Conservation (phyloP, 176 grass and related monocot genomes). For the Themeda triandra region DNA sequence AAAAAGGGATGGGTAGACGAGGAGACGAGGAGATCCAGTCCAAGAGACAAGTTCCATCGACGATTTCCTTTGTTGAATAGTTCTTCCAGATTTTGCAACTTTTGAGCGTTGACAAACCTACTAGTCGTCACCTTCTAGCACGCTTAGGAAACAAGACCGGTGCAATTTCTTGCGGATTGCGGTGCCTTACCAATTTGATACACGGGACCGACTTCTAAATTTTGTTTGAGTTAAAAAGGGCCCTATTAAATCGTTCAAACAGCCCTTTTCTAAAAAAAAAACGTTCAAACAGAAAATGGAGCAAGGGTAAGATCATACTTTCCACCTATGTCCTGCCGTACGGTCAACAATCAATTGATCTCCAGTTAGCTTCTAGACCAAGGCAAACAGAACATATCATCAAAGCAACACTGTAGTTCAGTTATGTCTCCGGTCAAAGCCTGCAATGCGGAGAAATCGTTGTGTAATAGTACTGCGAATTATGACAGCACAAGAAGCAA, state of each 20-base stretch:
- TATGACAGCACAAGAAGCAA: neutral
- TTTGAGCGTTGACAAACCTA: slow-evolving; percentile 17
- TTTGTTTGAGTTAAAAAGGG: neutral
- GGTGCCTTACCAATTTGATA: neutral
- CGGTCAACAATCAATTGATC: neutral
- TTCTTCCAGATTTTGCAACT: slow-evolving; percentile 3
- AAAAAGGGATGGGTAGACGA: neutral
- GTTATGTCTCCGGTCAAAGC: neutral
- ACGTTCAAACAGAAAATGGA: neutral
- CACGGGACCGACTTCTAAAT: neutral
- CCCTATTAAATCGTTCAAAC: slow-evolving; percentile 8
- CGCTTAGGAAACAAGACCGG: neutral
- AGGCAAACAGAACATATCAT: neutral
- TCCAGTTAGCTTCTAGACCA: neutral
- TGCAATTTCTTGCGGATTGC: neutral
- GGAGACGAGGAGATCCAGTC: slow-evolving; percentile 4
- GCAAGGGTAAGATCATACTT: neutral
- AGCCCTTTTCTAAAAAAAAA: too few relatives aligned
- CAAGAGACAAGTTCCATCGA: slow-evolving; percentile 1
- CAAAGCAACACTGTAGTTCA: neutral
- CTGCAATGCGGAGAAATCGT: neutral
- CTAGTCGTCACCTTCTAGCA: neutral
- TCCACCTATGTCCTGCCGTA: neutral
- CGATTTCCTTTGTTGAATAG: slow-evolving; percentile 29
- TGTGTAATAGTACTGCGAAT: neutral